Evolutionary conservation across 345 rosid species (phyloP).

Genomic region (Euphorbia peplus): DNA sequence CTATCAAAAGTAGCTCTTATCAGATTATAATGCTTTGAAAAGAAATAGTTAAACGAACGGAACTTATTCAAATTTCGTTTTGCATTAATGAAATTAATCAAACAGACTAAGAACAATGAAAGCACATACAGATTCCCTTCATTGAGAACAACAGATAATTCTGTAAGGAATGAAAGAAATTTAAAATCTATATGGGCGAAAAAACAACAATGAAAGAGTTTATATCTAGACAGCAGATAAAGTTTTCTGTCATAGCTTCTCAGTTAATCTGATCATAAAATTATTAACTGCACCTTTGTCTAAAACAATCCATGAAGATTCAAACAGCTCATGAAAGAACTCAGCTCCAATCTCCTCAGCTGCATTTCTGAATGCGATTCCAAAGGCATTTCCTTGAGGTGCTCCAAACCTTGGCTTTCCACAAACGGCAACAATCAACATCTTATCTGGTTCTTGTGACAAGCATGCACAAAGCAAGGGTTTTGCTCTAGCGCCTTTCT

Average conservation of each 20-base stretch:
- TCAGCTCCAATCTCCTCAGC: conserved; percentile 78
- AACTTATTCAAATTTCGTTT: conserved; percentile 6
- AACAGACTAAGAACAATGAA: neutral
- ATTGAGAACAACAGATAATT: neutral
- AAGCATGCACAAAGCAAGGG: conserved; percentile 87
- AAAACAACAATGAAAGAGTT: neutral
- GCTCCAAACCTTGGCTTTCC: conserved; percentile 96
- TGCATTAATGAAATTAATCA: conserved; percentile 12
- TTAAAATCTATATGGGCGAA: neutral
- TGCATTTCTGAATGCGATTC: conserved; percentile 78
- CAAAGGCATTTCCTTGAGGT: conserved; percentile 86
- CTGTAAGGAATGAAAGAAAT: neutral
- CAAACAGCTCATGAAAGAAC: conserved; percentile 90
- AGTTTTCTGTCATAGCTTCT: conserved; percentile 53
- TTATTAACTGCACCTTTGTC: conserved; percentile 73
- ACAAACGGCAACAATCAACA: conserved; percentile 84
- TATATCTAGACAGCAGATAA: neutral
- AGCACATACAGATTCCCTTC: neutral
- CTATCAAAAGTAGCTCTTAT: neutral
- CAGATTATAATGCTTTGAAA: neutral
- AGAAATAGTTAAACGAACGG: neutral
- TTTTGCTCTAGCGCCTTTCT: conserved; percentile 89
- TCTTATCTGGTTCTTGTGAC: conserved; percentile 60
- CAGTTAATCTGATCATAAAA: conserved; percentile 83
- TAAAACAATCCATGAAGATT: conserved; percentile 94